Percentiles rank a stretch among this genome's conserved stretches.
These are phyloP conservation scores for Mucor irregularis DNA, from an alignment of 371 early-diverging fungal species.

Conservation along the genomic window DNA sequence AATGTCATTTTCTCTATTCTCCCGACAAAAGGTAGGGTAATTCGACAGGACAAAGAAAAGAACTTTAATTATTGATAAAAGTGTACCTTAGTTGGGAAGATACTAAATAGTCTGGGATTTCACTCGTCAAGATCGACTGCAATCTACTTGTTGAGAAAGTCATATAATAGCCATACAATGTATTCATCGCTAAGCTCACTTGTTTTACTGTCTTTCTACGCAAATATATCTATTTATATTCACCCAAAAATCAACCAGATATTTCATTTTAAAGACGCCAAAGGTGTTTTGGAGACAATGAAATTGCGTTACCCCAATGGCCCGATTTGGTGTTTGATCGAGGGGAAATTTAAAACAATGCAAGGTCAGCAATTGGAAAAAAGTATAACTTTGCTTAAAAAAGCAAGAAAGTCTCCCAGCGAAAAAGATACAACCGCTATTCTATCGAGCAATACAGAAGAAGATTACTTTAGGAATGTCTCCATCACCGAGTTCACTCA, in stretches of 20 bases:
- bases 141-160: slow-evolving; percentile 15
- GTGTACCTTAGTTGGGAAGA: slow-evolving; percentile 25
- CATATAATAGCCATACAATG: slow-evolving; percentile 19
- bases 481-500: slow-evolving; percentile 21
- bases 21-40: slow-evolving; percentile 39
- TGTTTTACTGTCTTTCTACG: slow-evolving; percentile 23
- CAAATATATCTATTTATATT: slow-evolving; percentile 25
- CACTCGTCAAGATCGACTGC: slow-evolving; percentile 16
- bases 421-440: background rate
- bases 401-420: slow-evolving; percentile 5
- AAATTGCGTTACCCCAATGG: slow-evolving; percentile 20
- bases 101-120: slow-evolving; percentile 25
- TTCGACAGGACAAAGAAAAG: background rate
- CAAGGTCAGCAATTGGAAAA: slow-evolving; percentile 13
- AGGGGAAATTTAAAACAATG: slow-evolving; percentile 22
- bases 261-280: slow-evolving; percentile 13
- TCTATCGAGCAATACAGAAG: background rate
- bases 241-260: slow-evolving; percentile 15
- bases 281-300: slow-evolving; percentile 11
- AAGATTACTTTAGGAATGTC: background rate
- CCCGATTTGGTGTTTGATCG: slow-evolving; percentile 20
- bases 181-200: slow-evolving; percentile 26
- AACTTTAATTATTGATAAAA: background rate
- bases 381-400: slow-evolving; percentile 14
- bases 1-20: slow-evolving; percentile 26